A percentile compares a stretch with the other conserved stretches of the same genome.
phyloP scores from a whole-genome alignment of 1,284 basidiomycete species.

The Ceratobasidium theobromae region DNA sequence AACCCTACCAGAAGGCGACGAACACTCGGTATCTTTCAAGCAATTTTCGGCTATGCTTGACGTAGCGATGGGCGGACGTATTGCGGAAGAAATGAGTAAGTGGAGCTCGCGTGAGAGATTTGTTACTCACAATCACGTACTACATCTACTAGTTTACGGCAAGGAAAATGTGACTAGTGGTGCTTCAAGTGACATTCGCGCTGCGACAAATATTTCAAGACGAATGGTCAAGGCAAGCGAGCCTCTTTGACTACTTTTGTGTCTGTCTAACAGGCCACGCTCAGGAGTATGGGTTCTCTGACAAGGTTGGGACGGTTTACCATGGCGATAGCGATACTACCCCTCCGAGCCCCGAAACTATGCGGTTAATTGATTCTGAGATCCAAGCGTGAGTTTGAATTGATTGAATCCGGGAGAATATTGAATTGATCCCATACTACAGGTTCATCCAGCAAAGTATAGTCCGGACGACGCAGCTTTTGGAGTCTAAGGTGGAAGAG shows the following conservation, averaged over 20 bases:
- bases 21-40: slow-evolving; percentile 66
- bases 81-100: slow-evolving; percentile 84
- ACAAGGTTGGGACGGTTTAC: slow-evolving; percentile 79
- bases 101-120: slow-evolving; percentile 39
- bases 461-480: slow-evolving; percentile 70
- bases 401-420: slow-evolving; percentile 7
- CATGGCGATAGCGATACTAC: slow-evolving; percentile 67
- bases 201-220: slow-evolving; percentile 78
- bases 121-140: slow-evolving; percentile 17
- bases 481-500: slow-evolving; percentile 66
- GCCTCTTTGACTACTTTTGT: not conserved
- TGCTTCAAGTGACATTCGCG: slow-evolving; percentile 81
- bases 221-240: slow-evolving; percentile 81
- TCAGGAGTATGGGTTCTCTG: slow-evolving; percentile 82
- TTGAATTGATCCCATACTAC: slow-evolving; percentile 17
- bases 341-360: slow-evolving; percentile 68
- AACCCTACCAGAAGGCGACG: slow-evolving; percentile 82
- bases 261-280: slow-evolving; percentile 4
- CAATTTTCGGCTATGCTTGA: slow-evolving; percentile 81
- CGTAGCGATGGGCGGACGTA: slow-evolving; percentile 89
- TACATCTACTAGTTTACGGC: slow-evolving; percentile 68
- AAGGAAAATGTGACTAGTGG: slow-evolving; percentile 85
- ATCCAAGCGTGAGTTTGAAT: slow-evolving; percentile 63
- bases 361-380: slow-evolving; percentile 82
- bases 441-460: slow-evolving; percentile 78